phyloP scores from a whole-genome alignment of 129 eudicot genomes.

The Flaveria linearis region DNA sequence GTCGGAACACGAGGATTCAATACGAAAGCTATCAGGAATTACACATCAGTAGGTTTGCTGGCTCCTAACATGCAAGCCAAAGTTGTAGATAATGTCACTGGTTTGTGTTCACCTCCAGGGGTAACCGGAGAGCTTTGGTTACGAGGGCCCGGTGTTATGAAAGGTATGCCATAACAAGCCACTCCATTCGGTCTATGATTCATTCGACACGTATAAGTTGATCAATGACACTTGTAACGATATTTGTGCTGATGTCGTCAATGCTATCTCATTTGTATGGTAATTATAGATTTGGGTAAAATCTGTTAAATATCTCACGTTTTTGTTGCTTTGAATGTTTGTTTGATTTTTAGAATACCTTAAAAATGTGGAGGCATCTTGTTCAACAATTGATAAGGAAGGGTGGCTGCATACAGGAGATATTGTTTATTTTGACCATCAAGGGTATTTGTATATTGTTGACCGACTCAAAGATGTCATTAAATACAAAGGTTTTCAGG shows the following conservation, averaged over 20 bases:
- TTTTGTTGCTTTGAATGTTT: not conserved
- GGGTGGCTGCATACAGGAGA: constrained; percentile 93
- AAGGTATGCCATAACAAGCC: constrained; percentile 41
- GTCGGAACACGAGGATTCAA: constrained; percentile 57
- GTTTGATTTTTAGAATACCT: constrained; percentile 49
- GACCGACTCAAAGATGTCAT: constrained; percentile 81
- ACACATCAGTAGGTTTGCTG: constrained; percentile 65
- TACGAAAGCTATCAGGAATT: constrained; percentile 24
- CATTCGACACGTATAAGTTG: too few relatives aligned
- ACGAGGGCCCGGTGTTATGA: constrained; percentile 65
- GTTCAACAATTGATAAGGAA: constrained; percentile 50
- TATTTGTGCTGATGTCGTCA: too few relatives aligned
- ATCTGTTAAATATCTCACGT: not conserved
- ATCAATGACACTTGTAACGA: too few relatives aligned
- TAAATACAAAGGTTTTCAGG: constrained; percentile 90
- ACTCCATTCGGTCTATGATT: not conserved
- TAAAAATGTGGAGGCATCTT: constrained; percentile 65
- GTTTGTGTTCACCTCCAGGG: constrained; percentile 56
- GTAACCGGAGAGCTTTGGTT: constrained; percentile 73
- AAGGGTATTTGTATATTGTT: constrained; percentile 62
- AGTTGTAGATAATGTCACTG: constrained; percentile 63
- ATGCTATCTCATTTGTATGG: too few relatives aligned
- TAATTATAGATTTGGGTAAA: too few relatives aligned
- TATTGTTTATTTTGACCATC: constrained; percentile 64
- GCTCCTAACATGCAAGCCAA: constrained; percentile 80